phyloP scores from a whole-genome alignment of 2,329 filamentous ascomycete species.

The Sclerotinia borealis region DNA sequence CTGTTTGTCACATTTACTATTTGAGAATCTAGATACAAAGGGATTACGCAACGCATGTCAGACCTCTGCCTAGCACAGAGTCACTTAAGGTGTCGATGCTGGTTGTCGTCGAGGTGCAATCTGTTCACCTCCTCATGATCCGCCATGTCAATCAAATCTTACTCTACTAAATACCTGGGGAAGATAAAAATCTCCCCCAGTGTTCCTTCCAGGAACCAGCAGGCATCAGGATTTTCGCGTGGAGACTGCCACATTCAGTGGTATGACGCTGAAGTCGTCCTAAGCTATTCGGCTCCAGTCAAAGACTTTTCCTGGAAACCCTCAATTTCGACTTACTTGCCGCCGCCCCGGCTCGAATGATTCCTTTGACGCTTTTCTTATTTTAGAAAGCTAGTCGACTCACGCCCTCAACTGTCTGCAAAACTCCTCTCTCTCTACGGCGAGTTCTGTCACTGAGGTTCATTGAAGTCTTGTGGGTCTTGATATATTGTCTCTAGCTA shows the following conservation, averaged over 20 bases:
- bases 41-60: not conserved
- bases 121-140: not conserved
- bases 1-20: too few species aligned
- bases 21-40: not conserved
- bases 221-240: too few species aligned
- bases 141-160: not conserved
- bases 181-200: too few species aligned
- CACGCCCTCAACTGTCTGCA: not conserved
- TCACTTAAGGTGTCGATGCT: not conserved
- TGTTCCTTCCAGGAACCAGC: too few species aligned
- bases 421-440: not conserved
- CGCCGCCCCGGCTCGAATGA: not conserved
- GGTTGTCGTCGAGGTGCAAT: not conserved
- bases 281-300: too few species aligned
- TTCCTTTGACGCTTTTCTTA: not conserved
- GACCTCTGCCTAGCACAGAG: not conserved
- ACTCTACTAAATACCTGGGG: too few species aligned
- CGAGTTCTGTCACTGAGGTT: not conserved
- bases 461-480: not conserved
- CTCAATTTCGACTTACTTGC: too few species aligned
- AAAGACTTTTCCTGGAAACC: too few species aligned
- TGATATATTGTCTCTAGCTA: not conserved
- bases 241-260: not conserved
- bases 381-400: not conserved
- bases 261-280: not conserved